Evolutionary conservation across 164 flowering plant genomes (phyloP).

Genomic region (Nelumbo lutea): DNA sequence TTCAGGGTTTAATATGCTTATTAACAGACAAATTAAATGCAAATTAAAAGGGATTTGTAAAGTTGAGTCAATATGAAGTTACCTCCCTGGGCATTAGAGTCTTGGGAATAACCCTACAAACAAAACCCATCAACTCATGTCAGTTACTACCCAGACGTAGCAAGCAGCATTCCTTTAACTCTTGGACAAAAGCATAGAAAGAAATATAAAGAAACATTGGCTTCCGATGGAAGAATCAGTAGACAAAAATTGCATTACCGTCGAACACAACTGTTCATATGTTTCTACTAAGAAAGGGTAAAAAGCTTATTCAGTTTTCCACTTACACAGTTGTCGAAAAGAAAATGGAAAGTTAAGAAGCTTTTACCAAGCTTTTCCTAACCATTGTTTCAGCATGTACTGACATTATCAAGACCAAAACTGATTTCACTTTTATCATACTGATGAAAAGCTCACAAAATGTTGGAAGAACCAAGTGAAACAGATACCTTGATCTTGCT

Average conservation of each 20-base stretch:
- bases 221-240: too few relatives aligned
- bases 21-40: background rate
- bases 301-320: background rate
- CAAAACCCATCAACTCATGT: background rate
- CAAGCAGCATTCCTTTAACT: too few relatives aligned
- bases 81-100: constrained; percentile 88
- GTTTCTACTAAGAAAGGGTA: too few relatives aligned
- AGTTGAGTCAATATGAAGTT: constrained; percentile 3
- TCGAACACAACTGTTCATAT: too few relatives aligned
- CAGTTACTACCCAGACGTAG: too few relatives aligned
- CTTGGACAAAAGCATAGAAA: too few relatives aligned
- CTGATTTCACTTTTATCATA: constrained; percentile 14
- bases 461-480: background rate
- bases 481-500: background rate
- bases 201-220: too few relatives aligned
- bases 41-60: background rate
- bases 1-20: background rate
- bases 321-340: background rate
- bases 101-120: constrained; percentile 82
- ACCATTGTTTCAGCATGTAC: constrained; percentile 1
- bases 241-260: too few relatives aligned
- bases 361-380: constrained; percentile 2
- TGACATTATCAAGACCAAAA: constrained; percentile 18
- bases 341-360: background rate
- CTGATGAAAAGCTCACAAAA: constrained; percentile 13